A percentile compares a stretch with the other conserved stretches of the same genome.
These are phyloP conservation scores for Gymnopilus dilepis DNA, from an alignment of 768 basidiomycete species.

Conservation along the genomic window DNA sequence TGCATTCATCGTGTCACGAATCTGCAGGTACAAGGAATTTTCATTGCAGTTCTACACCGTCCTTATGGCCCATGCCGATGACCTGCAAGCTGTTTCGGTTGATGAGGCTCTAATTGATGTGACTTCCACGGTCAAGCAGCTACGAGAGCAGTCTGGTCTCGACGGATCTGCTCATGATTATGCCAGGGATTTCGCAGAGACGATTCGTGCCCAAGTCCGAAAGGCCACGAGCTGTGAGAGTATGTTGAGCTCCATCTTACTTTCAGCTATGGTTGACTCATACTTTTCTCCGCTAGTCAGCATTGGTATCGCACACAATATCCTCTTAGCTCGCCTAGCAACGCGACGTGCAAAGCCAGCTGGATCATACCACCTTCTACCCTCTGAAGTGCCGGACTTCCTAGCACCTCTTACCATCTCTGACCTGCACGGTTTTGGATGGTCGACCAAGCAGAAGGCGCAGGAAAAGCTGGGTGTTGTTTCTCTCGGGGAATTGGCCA, in stretches of 20 bases:
- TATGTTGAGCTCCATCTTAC: conserved; percentile 33
- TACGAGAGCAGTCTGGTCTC: conserved; percentile 32
- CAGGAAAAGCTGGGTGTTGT: conserved; percentile 77
- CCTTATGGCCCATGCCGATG: conserved; percentile 87
- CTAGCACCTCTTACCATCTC: conserved; percentile 75
- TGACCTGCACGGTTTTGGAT: conserved; percentile 88
- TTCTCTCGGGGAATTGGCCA: conserved; percentile 69
- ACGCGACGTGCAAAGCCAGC: conserved; percentile 93
- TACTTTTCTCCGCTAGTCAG: conserved; percentile 58
- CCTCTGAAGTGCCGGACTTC: conserved; percentile 54
- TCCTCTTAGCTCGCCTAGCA: conserved; percentile 91
- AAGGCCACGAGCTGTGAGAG: conserved; percentile 88
- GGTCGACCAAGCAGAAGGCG: conserved; percentile 76
- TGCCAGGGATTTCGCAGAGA: conserved; percentile 81
- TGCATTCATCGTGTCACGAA: not conserved
- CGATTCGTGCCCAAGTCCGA: conserved; percentile 77
- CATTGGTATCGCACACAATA: conserved; percentile 91
- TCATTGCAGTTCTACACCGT: conserved; percentile 93
- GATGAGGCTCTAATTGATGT: conserved; percentile 97
- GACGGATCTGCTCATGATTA: conserved; percentile 71
- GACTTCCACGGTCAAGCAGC: conserved; percentile 58
- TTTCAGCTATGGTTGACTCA: not conserved
- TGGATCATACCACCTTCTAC: conserved; percentile 76
- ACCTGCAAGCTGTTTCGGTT: conserved; percentile 93
- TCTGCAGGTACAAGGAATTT: conserved; percentile 77